phyloP scores from a whole-genome alignment of 352 stramenopile species.

The Hyaloperonospora brassicae region DNA sequence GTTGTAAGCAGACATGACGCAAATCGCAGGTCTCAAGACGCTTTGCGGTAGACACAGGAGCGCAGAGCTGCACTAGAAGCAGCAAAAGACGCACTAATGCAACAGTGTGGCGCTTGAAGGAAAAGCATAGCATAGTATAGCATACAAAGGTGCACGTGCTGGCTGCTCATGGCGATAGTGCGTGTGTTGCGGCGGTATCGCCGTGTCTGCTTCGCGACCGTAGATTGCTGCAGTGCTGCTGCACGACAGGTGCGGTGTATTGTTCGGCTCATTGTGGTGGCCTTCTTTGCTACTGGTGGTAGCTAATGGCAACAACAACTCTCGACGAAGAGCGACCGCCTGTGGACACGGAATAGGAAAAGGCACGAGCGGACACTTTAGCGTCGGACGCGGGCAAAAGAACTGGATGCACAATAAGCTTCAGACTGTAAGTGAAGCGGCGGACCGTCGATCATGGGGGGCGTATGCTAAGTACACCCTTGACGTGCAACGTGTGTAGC shows the following conservation, averaged over 20 bases:
- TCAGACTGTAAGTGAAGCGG: slow-evolving; percentile 20
- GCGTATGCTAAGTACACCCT: too few species aligned
- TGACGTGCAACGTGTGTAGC: too few species aligned
- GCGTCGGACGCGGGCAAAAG: slow-evolving; percentile 51
- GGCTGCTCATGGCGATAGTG: too few species aligned
- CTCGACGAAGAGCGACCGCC: slow-evolving; percentile 71
- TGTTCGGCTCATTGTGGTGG: not conserved
- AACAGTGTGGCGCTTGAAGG: too few species aligned
- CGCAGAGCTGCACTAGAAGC: too few species aligned
- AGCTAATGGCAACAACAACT: slow-evolving; percentile 67
- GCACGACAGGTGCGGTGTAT: not conserved
- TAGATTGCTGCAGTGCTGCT: slow-evolving; percentile 1
- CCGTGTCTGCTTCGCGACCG: not conserved
- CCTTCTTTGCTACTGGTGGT: not conserved
- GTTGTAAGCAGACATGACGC: too few species aligned
- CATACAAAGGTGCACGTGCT: too few species aligned
- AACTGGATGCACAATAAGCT: slow-evolving; percentile 58
- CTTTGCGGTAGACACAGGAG: too few species aligned
- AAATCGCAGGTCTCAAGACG: too few species aligned
- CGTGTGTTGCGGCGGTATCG: not conserved
- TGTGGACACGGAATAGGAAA: slow-evolving; percentile 52
- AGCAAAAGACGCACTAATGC: too few species aligned
- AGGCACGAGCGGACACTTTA: slow-evolving; percentile 44
- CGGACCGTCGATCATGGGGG: not conserved
- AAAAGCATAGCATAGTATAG: too few species aligned